These are phyloP conservation scores for Crithidia brevicula DNA, from an alignment of 208 protist genomes.

Conservation along the genomic window DNA sequence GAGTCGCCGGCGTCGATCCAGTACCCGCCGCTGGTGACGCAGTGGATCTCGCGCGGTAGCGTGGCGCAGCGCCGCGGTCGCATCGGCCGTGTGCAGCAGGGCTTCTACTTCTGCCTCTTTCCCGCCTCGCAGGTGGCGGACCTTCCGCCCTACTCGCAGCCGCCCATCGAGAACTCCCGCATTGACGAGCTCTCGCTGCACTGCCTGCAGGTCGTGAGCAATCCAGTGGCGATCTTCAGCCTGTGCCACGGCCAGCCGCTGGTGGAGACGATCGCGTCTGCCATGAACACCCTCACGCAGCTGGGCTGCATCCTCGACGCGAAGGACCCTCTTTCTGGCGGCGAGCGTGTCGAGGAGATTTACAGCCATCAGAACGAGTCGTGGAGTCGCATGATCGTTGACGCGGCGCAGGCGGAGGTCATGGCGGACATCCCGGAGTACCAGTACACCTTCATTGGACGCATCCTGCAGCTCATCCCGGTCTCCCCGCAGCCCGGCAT, in stretches of 20 bases:
- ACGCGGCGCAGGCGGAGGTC: conserved; percentile 33
- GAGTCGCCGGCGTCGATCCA: conserved; percentile 62
- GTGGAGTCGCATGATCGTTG: conserved; percentile 37
- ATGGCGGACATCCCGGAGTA: conserved; percentile 45
- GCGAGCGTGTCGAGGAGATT: conserved; percentile 44
- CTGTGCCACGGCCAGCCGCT: conserved; percentile 76
- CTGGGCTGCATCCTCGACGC: conserved; percentile 70
- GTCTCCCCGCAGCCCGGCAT: conserved; percentile 65
- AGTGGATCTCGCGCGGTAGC: conserved; percentile 78
- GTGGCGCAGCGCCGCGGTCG: conserved; percentile 79
- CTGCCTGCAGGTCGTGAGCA: conserved; percentile 69
- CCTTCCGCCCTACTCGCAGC: conserved; percentile 43
- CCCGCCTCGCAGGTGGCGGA: conserved; percentile 50
- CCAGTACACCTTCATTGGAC: conserved; percentile 68
- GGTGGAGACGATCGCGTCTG: conserved; percentile 55
- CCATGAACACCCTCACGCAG: conserved; percentile 75
- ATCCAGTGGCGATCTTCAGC: conserved; percentile 74
- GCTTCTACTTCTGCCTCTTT: conserved; percentile 82
- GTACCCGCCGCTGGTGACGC: conserved; percentile 82
- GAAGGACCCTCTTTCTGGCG: conserved; percentile 30
- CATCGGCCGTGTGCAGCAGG: conserved; percentile 85
- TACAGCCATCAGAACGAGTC: conserved; percentile 25
- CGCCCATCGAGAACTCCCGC: conserved; percentile 51
- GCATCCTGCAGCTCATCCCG: conserved; percentile 74
- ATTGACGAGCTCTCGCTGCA: conserved; percentile 84